Conservation (phyloP, 305 asterid genomes). For the Plantago coronopus region DNA sequence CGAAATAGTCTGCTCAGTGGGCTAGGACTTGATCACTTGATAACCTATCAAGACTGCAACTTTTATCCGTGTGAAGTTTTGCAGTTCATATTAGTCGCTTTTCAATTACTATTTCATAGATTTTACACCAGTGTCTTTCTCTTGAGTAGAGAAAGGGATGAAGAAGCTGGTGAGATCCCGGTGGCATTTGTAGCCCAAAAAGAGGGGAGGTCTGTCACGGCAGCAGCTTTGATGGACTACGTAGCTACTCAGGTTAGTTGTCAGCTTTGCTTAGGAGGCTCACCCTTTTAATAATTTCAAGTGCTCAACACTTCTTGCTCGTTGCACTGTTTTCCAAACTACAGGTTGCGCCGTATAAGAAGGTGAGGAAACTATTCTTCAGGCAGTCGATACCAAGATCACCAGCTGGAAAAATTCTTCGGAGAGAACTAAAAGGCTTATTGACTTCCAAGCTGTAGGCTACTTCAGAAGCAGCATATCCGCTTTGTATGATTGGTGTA, state of each 20-base stretch:
- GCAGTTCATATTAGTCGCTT: too few relatives aligned
- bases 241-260: conserved; percentile 52
- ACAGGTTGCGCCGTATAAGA: conserved; percentile 77
- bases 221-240: conserved; percentile 38
- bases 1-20: too few relatives aligned
- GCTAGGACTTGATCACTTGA: too few relatives aligned
- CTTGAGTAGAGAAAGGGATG: conserved; percentile 40
- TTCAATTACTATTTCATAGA: neutral
- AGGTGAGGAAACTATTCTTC: conserved; percentile 52
- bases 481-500: conserved; percentile 3
- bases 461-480: conserved; percentile 2
- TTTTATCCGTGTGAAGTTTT: too few relatives aligned
- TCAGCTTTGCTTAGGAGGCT: neutral
- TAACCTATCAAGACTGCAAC: too few relatives aligned
- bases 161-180: conserved; percentile 70
- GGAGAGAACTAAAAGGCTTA: conserved; percentile 45
- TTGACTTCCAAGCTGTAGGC: conserved; percentile 42
- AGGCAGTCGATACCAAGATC: conserved; percentile 47
- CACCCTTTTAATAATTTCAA: neutral
- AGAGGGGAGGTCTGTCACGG: conserved; percentile 36
- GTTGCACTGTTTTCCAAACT: neutral
- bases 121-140: neutral
- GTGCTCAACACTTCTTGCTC: neutral
- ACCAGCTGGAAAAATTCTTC: conserved; percentile 59
- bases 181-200: conserved; percentile 56